Conservation (phyloP, 2,329 filamentous ascomycete genomes). For the Tolypocladium endophyticum region DNA sequence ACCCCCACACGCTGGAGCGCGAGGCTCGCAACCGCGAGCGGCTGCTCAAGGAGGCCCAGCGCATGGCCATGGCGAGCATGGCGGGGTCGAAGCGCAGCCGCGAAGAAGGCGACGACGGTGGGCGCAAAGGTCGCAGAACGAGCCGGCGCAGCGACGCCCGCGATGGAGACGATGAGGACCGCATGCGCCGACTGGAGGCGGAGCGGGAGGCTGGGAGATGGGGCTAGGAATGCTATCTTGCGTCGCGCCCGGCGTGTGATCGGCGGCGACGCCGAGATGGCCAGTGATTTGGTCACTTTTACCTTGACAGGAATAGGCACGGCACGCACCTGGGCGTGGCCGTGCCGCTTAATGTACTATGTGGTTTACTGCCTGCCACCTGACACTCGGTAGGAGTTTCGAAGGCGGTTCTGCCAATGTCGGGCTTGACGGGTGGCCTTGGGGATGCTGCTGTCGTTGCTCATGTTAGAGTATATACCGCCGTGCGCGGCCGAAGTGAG, state of each 20-base stretch:
- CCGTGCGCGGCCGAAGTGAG: neutral
- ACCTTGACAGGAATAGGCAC: neutral
- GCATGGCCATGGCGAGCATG: constrained; percentile 42
- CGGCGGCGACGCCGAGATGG: neutral
- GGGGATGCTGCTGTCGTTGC: neutral
- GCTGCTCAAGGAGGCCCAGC: constrained; percentile 57
- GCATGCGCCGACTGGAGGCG: constrained; percentile 44
- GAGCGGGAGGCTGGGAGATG: constrained; percentile 47
- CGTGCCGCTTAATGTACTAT: neutral
- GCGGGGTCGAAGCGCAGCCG: constrained; percentile 38
- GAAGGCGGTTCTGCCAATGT: neutral
- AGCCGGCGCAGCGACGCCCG: constrained; percentile 37
- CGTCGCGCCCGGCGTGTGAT: neutral
- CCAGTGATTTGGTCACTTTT: neutral
- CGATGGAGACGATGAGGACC: constrained; percentile 36
- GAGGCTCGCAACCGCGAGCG: constrained; percentile 57
- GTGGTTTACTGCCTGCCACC: neutral
- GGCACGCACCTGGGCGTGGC: neutral
- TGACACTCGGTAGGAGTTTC: neutral
- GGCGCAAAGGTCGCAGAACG: constrained; percentile 25
- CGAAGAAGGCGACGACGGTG: constrained; percentile 31
- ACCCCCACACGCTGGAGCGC: constrained; percentile 60
- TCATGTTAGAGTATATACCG: neutral
- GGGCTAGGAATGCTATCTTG: constrained; percentile 21
- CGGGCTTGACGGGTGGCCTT: neutral